These are phyloP conservation scores for Wallemia ichthyophaga DNA, from an alignment of 1,284 basidiomycete species.

Conservation along the genomic window DNA sequence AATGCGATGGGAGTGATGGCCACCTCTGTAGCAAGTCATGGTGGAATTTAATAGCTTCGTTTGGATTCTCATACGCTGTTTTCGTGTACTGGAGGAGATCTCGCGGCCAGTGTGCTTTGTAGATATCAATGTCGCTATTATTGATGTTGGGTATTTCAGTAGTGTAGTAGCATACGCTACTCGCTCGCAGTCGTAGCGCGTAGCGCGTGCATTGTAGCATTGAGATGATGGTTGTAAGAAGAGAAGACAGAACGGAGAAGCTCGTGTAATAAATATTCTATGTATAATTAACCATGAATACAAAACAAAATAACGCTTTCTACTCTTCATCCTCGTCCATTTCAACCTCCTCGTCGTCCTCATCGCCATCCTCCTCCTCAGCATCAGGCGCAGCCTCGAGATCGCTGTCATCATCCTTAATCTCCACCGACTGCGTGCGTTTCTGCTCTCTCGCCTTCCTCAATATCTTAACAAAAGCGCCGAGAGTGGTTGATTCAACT, in stretches of 20 bases:
- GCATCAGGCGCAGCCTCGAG: neutral
- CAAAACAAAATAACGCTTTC: neutral
- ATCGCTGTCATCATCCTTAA: neutral
- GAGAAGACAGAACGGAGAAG: too few species aligned
- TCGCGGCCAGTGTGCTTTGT: neutral
- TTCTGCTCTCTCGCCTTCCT: neutral
- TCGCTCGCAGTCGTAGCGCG: neutral
- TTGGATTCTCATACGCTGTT: neutral
- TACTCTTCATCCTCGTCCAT: neutral
- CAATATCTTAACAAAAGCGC: slow-evolving; percentile 8
- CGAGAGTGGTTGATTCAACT: slow-evolving; percentile 40
- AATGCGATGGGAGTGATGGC: neutral
- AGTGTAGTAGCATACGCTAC: neutral
- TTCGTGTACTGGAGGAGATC: neutral
- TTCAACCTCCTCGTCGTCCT: neutral
- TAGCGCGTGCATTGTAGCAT: neutral
- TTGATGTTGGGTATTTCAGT: neutral
- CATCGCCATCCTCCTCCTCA: neutral
- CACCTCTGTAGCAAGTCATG: neutral
- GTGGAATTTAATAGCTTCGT: neutral
- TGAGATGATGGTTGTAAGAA: neutral
- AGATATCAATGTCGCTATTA: neutral
- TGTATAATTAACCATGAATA: too few species aligned
- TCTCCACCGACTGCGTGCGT: neutral
- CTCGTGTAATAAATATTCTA: too few species aligned